Conservation (phyloP, 805 yeast genomes). For the Kluyveromyces wickerhamii region DNA sequence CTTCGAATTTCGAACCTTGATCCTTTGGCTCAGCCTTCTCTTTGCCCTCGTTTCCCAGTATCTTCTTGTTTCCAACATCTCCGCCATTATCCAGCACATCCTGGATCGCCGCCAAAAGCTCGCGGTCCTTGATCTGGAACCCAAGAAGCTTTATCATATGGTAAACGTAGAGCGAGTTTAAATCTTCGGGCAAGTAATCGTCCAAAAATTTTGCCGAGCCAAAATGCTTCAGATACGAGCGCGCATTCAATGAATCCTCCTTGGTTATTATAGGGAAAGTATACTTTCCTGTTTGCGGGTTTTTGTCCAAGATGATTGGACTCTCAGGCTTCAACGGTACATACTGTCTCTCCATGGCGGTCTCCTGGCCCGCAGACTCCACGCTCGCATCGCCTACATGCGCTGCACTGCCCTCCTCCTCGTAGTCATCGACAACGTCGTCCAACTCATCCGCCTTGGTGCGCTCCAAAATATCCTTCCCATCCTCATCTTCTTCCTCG, state of each 20-base stretch:
- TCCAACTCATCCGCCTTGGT: slow-evolving; percentile 15
- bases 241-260: slow-evolving; percentile 38
- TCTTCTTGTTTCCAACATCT: slow-evolving; percentile 10
- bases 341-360: slow-evolving; percentile 4
- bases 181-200: slow-evolving; percentile 51
- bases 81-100: slow-evolving; percentile 18
- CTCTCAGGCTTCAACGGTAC: slow-evolving; percentile 12
- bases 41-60: slow-evolving; percentile 12
- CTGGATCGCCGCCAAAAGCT: slow-evolving; percentile 27
- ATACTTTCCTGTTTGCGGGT: slow-evolving; percentile 25
- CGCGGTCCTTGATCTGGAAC: slow-evolving; percentile 35
- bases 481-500: slow-evolving; percentile 11
- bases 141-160: slow-evolving; percentile 58
- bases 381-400: not conserved
- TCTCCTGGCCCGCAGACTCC: not conserved
- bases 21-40: slow-evolving; percentile 2
- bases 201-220: slow-evolving; percentile 58
- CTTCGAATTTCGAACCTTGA: slow-evolving; percentile 22
- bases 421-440: slow-evolving; percentile 17
- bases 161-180: slow-evolving; percentile 50
- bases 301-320: slow-evolving; percentile 22
- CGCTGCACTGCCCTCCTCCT: slow-evolving; percentile 2
- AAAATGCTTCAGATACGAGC: slow-evolving; percentile 45
- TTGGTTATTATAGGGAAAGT: slow-evolving; percentile 33
- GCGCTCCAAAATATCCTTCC: slow-evolving; percentile 8